Evolutionary conservation across 768 basidiomycete species (phyloP).

Genomic region (Boletus pseudopeckii): DNA sequence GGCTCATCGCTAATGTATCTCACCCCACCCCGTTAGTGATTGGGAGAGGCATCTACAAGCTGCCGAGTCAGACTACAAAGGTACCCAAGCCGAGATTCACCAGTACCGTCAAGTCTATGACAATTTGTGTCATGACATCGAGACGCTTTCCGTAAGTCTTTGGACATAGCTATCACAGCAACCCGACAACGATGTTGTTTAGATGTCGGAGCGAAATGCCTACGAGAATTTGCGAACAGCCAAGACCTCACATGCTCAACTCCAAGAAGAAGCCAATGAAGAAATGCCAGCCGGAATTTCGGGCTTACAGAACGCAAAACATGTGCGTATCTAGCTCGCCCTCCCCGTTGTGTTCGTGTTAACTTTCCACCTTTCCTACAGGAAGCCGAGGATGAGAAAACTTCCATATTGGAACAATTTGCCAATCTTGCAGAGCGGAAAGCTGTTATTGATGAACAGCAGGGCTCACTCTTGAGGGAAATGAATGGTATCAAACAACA

Average conservation of each 20-base stretch:
- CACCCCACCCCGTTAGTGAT: constrained; percentile 35
- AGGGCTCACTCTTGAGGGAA: constrained; percentile 42
- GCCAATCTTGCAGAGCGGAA: constrained; percentile 43
- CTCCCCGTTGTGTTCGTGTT: background rate
- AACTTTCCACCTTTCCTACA: constrained; percentile 25
- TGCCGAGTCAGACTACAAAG: constrained; percentile 38
- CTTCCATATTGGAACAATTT: constrained; percentile 46
- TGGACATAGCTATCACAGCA: background rate
- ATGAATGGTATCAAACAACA: constrained; percentile 44
- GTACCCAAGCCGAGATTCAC: constrained; percentile 25
- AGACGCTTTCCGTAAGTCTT: constrained; percentile 35
- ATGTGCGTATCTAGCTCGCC: constrained; percentile 36
- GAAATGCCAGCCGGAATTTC: constrained; percentile 64
- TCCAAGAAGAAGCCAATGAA: constrained; percentile 64
- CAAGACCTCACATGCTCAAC: constrained; percentile 35
- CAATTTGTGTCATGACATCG: constrained; percentile 27
- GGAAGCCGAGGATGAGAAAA: constrained; percentile 57
- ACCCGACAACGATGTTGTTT: background rate
- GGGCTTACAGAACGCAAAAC: constrained; percentile 51
- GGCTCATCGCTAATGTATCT: background rate
- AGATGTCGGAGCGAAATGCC: constrained; percentile 22
- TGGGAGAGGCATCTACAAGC: constrained; percentile 39
- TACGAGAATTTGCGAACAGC: constrained; percentile 29
- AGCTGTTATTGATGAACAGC: constrained; percentile 43
- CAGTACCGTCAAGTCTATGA: constrained; percentile 32